Conservation (phyloP, 768 basidiomycete species). For the Cyclocybe cylindracea region DNA sequence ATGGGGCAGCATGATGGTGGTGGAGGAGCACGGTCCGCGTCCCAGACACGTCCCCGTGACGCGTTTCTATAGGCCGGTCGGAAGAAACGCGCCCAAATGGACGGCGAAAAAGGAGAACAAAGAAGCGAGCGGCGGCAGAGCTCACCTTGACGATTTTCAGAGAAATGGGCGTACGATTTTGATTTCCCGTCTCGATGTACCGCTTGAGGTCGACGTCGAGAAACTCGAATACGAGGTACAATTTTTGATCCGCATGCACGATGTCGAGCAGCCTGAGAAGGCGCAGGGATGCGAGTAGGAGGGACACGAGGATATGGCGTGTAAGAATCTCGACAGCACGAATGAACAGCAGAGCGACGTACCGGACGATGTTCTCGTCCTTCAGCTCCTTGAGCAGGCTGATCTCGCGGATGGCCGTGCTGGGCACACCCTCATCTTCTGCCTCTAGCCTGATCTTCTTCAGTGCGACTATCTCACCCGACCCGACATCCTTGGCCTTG, state of each 20-base stretch:
- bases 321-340: neutral
- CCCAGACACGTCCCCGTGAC: conserved; percentile 24
- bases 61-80: conserved; percentile 12
- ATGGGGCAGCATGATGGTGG: too few species aligned
- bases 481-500: conserved; percentile 85
- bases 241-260: conserved; percentile 94
- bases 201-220: conserved; percentile 95
- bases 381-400: conserved; percentile 95
- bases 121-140: conserved; percentile 7
- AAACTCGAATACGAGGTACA: conserved; percentile 98
- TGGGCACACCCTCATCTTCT: conserved; percentile 98
- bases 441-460: conserved; percentile 99
- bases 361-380: conserved; percentile 96
- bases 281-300: conserved; percentile 3
- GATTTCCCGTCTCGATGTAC: conserved; percentile 91
- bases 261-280: conserved; percentile 84
- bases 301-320: conserved; percentile 2
- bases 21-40: conserved; percentile 7
- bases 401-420: conserved; percentile 98
- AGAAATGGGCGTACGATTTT: conserved; percentile 69
- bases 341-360: conserved; percentile 19
- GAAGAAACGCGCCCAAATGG: conserved; percentile 4
- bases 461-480: conserved; percentile 86
- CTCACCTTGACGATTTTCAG: conserved; percentile 81
- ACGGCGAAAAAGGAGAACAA: conserved; percentile 14